Conservation (phyloP, 2,329 filamentous ascomycete genomes). For the Madurella mycetomatis region DNA sequence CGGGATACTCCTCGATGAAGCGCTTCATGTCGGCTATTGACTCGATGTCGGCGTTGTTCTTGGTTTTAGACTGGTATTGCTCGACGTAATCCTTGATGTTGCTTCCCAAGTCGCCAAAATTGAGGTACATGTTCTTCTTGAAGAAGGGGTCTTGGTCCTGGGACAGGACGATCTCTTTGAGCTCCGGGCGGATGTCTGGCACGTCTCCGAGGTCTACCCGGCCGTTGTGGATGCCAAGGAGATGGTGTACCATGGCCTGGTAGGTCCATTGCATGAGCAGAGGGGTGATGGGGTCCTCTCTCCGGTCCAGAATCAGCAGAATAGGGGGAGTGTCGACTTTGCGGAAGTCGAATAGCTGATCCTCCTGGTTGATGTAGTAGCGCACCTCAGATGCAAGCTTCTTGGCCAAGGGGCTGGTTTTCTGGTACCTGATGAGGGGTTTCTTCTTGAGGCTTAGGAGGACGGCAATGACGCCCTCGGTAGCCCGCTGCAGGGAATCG, state of each 20-base stretch:
- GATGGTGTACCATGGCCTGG: constrained; percentile 98
- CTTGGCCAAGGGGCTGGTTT: constrained; percentile 82
- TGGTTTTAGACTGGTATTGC: constrained; percentile 96
- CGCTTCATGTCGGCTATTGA: constrained; percentile 98
- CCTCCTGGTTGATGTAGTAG: constrained; percentile 91
- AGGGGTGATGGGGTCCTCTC: constrained; percentile 92
- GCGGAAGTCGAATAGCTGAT: constrained; percentile 93
- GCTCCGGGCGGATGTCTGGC: constrained; percentile 76
- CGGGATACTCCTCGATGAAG: constrained; percentile 97
- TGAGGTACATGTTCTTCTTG: constrained; percentile 98
- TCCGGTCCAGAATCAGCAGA: constrained; percentile 80
- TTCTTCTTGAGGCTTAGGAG: constrained; percentile 93
- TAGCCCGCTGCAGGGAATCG: constrained; percentile 78
- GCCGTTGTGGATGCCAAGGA: constrained; percentile 92
- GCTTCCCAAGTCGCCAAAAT: constrained; percentile 90
- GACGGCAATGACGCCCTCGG: constrained; percentile 80
- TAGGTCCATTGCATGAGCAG: constrained; percentile 98
- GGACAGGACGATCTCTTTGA: constrained; percentile 90
- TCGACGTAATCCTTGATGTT: constrained; percentile 99
- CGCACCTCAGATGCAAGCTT: constrained; percentile 90
- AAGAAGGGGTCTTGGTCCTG: constrained; percentile 99
- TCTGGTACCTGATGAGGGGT: constrained; percentile 88
- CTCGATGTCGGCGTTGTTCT: constrained; percentile 91
- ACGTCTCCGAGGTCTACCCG: constrained; percentile 82
- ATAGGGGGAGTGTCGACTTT: constrained; percentile 93